A percentile compares a stretch with the other conserved stretches of the same genome.
phyloP scores from a whole-genome alignment of 768 basidiomycete species.

The Coprinellus aureogranulatus region DNA sequence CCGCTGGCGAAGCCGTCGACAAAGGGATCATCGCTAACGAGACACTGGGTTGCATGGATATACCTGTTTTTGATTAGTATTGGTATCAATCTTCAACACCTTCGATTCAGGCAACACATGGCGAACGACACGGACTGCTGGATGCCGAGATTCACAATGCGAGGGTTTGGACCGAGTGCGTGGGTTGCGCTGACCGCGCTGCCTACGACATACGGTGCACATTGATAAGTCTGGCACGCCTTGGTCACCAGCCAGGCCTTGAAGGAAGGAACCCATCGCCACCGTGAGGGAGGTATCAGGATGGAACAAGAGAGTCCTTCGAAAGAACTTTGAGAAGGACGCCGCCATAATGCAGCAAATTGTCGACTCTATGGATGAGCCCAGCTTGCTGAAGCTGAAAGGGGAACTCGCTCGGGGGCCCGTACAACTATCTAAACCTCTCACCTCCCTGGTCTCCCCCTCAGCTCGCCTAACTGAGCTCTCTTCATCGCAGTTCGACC shows the following conservation, averaged over 20 bases:
- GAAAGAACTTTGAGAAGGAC: constrained; percentile 86
- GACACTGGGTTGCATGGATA: constrained; percentile 89
- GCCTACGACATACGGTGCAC: constrained; percentile 96
- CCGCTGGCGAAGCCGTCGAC: constrained; percentile 86
- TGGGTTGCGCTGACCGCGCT: constrained; percentile 96
- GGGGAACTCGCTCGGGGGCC: constrained; percentile 74
- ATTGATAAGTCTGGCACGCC: constrained; percentile 74
- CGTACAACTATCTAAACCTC: constrained; percentile 19
- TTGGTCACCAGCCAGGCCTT: constrained; percentile 84
- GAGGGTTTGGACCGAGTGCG: constrained; percentile 94
- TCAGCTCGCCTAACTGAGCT: constrained; percentile 9
- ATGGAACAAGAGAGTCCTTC: constrained; percentile 85
- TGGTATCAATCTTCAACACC: constrained; percentile 77
- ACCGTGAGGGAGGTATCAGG: constrained; percentile 75
- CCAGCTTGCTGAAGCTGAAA: constrained; percentile 62
- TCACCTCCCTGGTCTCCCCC: neutral
- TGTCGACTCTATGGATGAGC: constrained; percentile 67
- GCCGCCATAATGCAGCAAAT: constrained; percentile 62
- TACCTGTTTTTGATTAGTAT: constrained; percentile 86
- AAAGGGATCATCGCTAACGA: constrained; percentile 90
- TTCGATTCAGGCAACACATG: constrained; percentile 98
- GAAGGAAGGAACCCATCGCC: constrained; percentile 79
- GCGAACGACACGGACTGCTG: constrained; percentile 99
- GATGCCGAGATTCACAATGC: constrained; percentile 97
- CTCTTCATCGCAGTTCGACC: constrained; percentile 42